Base-by-base conservation (phyloP, 306 rosid genomes). In the Ormosia emarginata region DNA sequence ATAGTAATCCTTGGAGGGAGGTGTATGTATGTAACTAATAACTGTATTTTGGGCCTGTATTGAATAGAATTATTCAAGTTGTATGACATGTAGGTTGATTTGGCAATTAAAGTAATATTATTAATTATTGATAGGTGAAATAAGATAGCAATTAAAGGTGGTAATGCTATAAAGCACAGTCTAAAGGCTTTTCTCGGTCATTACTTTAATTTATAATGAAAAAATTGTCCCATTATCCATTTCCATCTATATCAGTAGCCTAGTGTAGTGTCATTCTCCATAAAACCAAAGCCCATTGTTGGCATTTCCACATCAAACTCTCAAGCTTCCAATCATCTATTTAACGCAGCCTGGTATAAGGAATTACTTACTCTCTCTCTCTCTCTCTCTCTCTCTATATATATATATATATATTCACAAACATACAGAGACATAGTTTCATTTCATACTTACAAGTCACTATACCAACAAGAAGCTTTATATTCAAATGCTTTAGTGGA, bases 231-330 rank as follows among this genome's bases (percentile, higher is more conserved):
- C 79, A 39, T 37, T 30, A 43, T 30, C 18, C 55, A n/a, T 52
- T 52, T 24, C 24, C 10, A 3, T 58, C 30, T 74, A 17, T 63
- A 57, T n/a, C 3, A 5, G 10, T 2, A 4, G 32, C 44, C 11
- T 34, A n/a, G 9, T 55, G 30, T 0, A 6, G 13, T 52, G 78
- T 81, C 73, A 81, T 81, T 82, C 59, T 34, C 17, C 17, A 49
- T 30, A 68, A 72, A 84, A 29, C 3, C 64, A 32, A 88, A 75
- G 81, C 74, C 85, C 85, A 77, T 77, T 62, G 0, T 83, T 29
- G 89, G 53, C 56, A 83, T 77, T 88, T 83, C 79, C 34, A 41
- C 64, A 3, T 44, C 12, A 4, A 2, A 9, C 41, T 36, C 44
- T 7, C 11, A 2, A 14, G 0, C 71, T 74, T 67, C 14, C 62